A percentile compares a stretch with the other conserved stretches of the same genome.
Evolutionary conservation across 2,329 filamentous ascomycete genomes (phyloP).

Genomic region (Albifimbria verrucaria): DNA sequence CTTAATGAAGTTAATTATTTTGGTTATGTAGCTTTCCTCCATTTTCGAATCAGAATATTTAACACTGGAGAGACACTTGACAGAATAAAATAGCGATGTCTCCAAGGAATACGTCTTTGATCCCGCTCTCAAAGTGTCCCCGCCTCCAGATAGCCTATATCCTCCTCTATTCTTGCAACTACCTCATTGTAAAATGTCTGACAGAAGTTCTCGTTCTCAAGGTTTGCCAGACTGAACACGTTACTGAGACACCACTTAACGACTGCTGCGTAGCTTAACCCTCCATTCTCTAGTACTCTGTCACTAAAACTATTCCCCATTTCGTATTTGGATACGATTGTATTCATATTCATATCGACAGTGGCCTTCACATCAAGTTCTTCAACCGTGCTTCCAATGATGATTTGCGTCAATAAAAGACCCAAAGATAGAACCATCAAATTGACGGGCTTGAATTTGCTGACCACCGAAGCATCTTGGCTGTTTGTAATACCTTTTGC

Average conservation of each 20-base stretch:
- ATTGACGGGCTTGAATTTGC: not conserved
- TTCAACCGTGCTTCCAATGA: not conserved
- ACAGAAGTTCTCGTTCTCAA: slow-evolving; percentile 3
- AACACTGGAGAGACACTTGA: no score
- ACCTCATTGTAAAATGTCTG: slow-evolving; percentile 4
- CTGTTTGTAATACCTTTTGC: not conserved
- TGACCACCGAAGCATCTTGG: not conserved
- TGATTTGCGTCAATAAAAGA: slow-evolving; percentile 1
- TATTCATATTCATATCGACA: not conserved
- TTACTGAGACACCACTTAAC: slow-evolving; percentile 2
- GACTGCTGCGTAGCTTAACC: not conserved
- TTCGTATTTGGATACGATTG: not conserved
- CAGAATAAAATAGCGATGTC: no score
- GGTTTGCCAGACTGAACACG: not conserved
- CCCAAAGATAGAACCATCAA: slow-evolving; percentile 1
- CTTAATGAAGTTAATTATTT: no score
- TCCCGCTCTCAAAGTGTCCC: no score
- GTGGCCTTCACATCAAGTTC: slow-evolving; percentile 1
- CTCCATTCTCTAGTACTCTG: not conserved
- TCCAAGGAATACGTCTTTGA: no score
- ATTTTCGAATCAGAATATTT: no score
- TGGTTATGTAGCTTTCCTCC: no score
- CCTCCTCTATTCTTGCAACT: slow-evolving; percentile 2
- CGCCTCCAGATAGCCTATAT: not conserved
- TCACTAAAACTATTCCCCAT: not conserved